Evolutionary conservation across 352 stramenopile genomes (phyloP).

Genomic region (Elongisporangium prolatum): DNA sequence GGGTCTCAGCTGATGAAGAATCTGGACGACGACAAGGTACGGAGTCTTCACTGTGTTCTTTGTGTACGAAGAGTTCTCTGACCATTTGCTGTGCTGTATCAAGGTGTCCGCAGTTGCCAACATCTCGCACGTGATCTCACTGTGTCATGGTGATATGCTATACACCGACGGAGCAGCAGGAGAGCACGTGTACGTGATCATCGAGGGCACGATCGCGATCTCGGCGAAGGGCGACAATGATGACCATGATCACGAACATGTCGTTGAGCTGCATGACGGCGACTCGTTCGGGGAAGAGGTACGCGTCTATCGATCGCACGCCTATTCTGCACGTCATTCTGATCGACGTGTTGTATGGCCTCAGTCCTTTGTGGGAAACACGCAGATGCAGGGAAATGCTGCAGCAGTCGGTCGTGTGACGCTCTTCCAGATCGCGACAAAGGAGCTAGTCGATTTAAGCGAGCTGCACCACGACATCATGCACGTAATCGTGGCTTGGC

Average conservation of each 20-base stretch:
- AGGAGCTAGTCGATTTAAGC: conserved; percentile 73
- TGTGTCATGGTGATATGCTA: conserved; percentile 53
- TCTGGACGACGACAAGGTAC: conserved; percentile 68
- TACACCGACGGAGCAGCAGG: conserved; percentile 40
- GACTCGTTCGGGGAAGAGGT: conserved; percentile 86
- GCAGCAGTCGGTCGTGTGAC: conserved; percentile 47
- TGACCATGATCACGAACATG: conserved; percentile 3
- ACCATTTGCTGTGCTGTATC: not conserved
- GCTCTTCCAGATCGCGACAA: conserved; percentile 71
- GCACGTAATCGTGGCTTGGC: conserved; percentile 77
- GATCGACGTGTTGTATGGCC: conserved; percentile 1
- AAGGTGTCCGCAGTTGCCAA: conserved; percentile 65
- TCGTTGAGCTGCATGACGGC: conserved; percentile 51
- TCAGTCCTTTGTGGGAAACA: conserved; percentile 69
- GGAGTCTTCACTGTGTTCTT: conserved; percentile 4
- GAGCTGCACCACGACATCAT: conserved; percentile 81
- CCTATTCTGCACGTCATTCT: not conserved
- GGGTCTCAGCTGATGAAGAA: conserved; percentile 80
- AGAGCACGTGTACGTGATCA: conserved; percentile 55
- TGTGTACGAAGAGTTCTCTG: not conserved
- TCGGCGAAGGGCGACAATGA: conserved; percentile 12
- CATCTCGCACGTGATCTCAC: conserved; percentile 53
- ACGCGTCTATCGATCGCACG: not conserved
- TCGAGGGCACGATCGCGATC: conserved; percentile 70
- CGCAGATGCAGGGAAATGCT: conserved; percentile 36